phyloP scores from a whole-genome alignment of 108 stramenopile genomes.

The Skeletonema marinoi region DNA sequence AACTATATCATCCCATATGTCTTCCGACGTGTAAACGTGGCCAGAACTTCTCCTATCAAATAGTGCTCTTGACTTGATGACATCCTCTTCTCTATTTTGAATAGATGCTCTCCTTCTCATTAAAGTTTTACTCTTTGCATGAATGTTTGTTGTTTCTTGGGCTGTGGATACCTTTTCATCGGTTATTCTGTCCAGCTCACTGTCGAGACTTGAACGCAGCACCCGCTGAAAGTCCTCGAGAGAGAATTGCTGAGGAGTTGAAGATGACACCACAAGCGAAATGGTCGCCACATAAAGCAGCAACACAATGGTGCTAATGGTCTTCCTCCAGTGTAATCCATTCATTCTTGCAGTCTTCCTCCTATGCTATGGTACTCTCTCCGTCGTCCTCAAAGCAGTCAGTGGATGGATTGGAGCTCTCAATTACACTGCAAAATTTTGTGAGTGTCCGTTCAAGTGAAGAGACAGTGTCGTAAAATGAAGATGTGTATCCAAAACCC shows the following conservation, averaged over 20 bases:
- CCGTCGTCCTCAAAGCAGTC: too few species aligned
- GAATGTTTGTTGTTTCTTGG: background rate
- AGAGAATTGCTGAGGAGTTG: background rate
- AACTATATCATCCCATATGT: conserved; percentile 28
- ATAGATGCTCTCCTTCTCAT: conserved; percentile 13
- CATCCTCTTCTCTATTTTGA: conserved; percentile 23
- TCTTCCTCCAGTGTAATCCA: too few species aligned
- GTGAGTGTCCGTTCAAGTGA: too few species aligned
- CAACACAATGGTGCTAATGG: too few species aligned
- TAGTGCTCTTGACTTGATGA: background rate
- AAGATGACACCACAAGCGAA: background rate
- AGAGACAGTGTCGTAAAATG: too few species aligned
- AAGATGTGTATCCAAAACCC: too few species aligned
- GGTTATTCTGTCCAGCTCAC: conserved; percentile 36
- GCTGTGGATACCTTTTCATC: background rate
- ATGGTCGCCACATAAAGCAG: background rate
- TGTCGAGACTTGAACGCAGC: conserved; percentile 40
- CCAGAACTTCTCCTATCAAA: background rate
- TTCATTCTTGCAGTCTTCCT: too few species aligned
- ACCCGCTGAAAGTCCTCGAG: conserved; percentile 33
- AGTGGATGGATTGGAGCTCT: too few species aligned
- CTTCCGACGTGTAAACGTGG: conserved; percentile 6
- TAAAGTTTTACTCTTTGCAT: background rate
- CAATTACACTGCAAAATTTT: too few species aligned
- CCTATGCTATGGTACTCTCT: too few species aligned